Evolutionary conservation across 1,139 yeast genomes (phyloP), one percentile per base, ranked within the genome.

Genomic region (Yamadazyma atlantica): DNA sequence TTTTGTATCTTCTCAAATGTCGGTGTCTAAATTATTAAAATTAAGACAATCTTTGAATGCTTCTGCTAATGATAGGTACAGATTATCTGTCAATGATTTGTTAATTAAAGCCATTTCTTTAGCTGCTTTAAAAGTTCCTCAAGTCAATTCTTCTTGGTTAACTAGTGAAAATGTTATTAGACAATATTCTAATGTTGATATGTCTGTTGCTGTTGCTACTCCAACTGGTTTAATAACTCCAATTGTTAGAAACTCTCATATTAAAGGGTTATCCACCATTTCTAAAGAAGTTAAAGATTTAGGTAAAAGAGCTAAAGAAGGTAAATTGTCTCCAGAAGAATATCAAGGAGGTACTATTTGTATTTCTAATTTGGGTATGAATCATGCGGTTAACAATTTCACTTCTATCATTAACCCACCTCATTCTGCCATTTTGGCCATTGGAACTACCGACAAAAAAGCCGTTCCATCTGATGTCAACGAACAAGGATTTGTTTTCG

Each of bases 291-390:
- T 88, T 56, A 92, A 92, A 75, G 96, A 85, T 55, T 78, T 92
- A 55, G 98, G 96, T 55, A 86, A 87, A 76, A 88, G 94, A 69
- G 98, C 98, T 47, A 89, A 92, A 69, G 88, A 78, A 45, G 90
- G 89, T 68, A 92, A 90, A 75, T 81, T 92, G 62, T 62, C 70
- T 51, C 98, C 98, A 47, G 95, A 88, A 65, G 98, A 92, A 72
- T 94, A 85, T 81, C 96, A 88, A 76, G 99, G 99, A 57, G 99
- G 99, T 61, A 90, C 98, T 53, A 87, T 92, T 64, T 88, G 97
- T 66, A 90, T 92, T 58, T 90, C 97, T 50, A 92, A 92, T 84
- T 75, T 94, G 76, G 99, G 98, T 60, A 92, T 92, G 98, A 92
- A 92, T 80, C 79, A 74, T 44, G 97, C 98, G 40, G 97, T 92